Percentiles rank a stretch among this genome's conserved stretches.
phyloP scores from a whole-genome alignment of 371 early-diverging fungal genomes.

The Basidiobolus heterosporus region DNA sequence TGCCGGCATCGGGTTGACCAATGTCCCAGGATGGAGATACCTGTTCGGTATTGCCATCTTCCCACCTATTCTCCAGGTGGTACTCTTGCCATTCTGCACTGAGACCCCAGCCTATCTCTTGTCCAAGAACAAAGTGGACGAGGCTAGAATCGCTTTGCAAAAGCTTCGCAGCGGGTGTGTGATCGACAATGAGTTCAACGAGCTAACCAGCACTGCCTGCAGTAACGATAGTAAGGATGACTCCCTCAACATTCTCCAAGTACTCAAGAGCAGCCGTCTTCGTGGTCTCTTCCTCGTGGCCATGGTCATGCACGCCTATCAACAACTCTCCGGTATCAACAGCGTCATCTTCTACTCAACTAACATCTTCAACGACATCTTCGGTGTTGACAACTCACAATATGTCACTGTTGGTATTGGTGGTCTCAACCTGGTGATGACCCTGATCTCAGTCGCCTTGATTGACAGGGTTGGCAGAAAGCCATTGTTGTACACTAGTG shows the following conservation, averaged over 20 bases:
- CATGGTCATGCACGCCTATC: constrained; percentile 25
- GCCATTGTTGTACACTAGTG: constrained; percentile 41
- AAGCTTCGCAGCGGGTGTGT: constrained; percentile 36
- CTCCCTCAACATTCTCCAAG: constrained; percentile 12
- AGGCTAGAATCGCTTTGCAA: constrained; percentile 34
- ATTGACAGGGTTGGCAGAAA: constrained; percentile 64
- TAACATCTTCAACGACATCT: constrained; percentile 23
- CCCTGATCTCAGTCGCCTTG: constrained; percentile 27
- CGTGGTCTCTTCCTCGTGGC: constrained; percentile 34
- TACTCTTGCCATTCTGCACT: constrained; percentile 49
- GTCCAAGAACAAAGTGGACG: constrained; percentile 30
- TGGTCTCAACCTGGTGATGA: constrained; percentile 32
- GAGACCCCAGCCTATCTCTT: constrained; percentile 62
- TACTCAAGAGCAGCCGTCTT: constrained; percentile 24
- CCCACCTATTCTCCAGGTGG: constrained; percentile 46
- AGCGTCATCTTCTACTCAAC: constrained; percentile 61
- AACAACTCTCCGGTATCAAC: constrained; percentile 79
- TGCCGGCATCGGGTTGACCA: constrained; percentile 33
- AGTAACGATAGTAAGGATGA: not conserved
- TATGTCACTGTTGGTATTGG: constrained; percentile 34
- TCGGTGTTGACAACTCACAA: constrained; percentile 23
- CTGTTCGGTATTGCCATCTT: constrained; percentile 36
- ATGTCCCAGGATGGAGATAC: constrained; percentile 49
- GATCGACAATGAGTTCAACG: constrained; percentile 37
- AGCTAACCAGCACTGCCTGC: constrained; percentile 19